Base-by-base conservation (phyloP, 2,329 filamentous ascomycete species). In the Aspergillus spinulosporus region DNA sequence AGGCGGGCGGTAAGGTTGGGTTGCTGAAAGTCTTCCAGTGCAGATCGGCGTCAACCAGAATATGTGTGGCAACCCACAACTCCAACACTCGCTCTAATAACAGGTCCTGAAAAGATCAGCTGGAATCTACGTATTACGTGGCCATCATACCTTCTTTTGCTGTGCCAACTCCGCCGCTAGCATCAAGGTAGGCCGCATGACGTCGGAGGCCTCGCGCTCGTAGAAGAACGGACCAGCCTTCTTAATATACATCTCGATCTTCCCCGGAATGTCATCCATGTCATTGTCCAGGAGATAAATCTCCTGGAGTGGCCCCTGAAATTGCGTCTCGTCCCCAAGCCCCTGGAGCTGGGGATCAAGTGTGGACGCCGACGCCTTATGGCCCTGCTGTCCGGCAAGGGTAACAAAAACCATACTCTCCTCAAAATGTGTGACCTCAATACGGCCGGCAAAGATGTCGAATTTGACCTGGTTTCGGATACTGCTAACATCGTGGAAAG, bases 351-450 rank as follows among this genome's bases (percentile, higher is more conserved):
- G 71, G n/a, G 72, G 72, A 49, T 76, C 74, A 34, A 76, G 64
- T 2, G 71, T 66, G 29, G 70, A 70, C 7, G 72, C 63, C 3
- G 67, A 59, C 61, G 73, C 53, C 64, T 76, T 70, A 43, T 74
- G 73, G 39, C 71, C 72, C 52, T 73, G 71, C 3, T 77, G 66
- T 37, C 68, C 72, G 54, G 68, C 72, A 55, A 83, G 80, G 1
- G 78, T 81, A 5, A 80, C 73, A 60, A 74, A 81, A 11, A 76
- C 74, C 28, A 72, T 69, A 15, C 78, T 74, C n/a, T 76, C 72
- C 49, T 79, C 76, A 51, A 88, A 87, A 59, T 84, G 77, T 1
- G 76, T 79, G 29, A 78, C 80, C 64, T 84, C 82, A 53, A 86
- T 79, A 50, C 80, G 75, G 5, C 82, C 81, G 28, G 75, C 74